A percentile compares a stretch with the other conserved stretches of the same genome.
Conservation (phyloP, 75 land plant genomes). For the Larix kaempferi region DNA sequence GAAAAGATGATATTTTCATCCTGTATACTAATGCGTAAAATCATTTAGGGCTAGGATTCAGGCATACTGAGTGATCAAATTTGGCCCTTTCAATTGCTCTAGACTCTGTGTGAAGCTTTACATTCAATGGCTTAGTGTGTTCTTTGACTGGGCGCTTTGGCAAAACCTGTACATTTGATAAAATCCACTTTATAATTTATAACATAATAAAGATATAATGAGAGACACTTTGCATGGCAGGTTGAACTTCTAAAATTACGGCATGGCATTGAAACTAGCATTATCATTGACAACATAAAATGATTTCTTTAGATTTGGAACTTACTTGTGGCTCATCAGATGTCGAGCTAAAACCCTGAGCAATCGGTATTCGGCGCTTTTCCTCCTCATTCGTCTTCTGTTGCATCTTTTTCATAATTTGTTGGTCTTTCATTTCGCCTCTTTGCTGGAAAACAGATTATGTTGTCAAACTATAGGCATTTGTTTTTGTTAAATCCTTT, state of each 20-base stretch:
- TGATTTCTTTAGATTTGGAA: background rate
- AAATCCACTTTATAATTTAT: no score
- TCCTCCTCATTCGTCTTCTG: slow-evolving; percentile 23
- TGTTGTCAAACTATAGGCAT: no score
- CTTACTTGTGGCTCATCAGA: slow-evolving; percentile 49
- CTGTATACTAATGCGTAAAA: background rate
- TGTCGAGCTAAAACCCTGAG: slow-evolving; percentile 50
- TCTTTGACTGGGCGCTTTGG: slow-evolving; percentile 36
- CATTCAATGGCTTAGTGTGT: slow-evolving; percentile 28
- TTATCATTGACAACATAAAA: background rate
- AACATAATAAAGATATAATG: background rate
- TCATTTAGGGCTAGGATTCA: background rate
- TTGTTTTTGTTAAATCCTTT: no score
- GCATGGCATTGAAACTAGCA: background rate
- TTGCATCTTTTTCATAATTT: slow-evolving; percentile 27
- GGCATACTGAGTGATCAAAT: slow-evolving; percentile 36
- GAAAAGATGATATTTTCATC: background rate
- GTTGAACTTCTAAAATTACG: background rate
- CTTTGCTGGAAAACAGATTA: slow-evolving; percentile 18
- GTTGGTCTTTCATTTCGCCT: slow-evolving; percentile 33
- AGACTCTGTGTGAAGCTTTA: slow-evolving; percentile 21
- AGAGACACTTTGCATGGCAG: background rate
- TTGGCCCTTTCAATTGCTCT: slow-evolving; percentile 37
- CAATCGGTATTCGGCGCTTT: slow-evolving; percentile 29
- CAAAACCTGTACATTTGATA: slow-evolving; percentile 17